Base-by-base conservation (phyloP, 2,329 filamentous ascomycete species). In the Phoma sp. region DNA sequence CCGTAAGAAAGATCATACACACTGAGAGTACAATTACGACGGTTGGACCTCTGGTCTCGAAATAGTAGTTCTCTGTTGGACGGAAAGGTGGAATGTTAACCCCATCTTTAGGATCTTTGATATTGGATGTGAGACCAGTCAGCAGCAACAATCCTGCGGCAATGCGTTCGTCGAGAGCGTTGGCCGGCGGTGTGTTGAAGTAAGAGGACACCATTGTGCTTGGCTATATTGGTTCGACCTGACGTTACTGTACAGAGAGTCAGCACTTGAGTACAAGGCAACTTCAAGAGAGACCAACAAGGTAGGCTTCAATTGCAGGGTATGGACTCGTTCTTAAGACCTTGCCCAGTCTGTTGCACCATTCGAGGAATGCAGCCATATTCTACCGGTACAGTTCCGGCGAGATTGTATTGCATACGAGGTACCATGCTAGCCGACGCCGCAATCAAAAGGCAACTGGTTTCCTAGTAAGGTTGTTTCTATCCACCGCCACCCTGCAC, bases 161-260 rank as follows among this genome's bases (percentile, higher is more conserved):
- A 9, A 51, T 51, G 8, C n/a, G 49, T 39, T 51, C 27, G 19
- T 51, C 49, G 29, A 51, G 33, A 10, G 39, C 49, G 35, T 40
- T 51, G 13, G 49, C 49, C 25, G 49, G 49, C 25, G 49, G 49
- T 21, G 49, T 51, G 27, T 45, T 51, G 41, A 51, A 51, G 33
- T 40, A 51, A 27, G 49, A 40, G 25, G 49, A 51, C 19, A 45
- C 49, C 49, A 51, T 51, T 32, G 35, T 51, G 48, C 25, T 38
- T 50, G 47, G 24, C 10, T 29, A 31, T 41, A 21, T 37, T 41
- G 27, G 25, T 29, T 43, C 22, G 13, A 21, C 29, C 46, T 27
- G 22, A 29, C 19, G 17, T 37, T 13, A 24, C 22, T 37, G 38
- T 32, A 32, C 24, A 7, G 32, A 41, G 46, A 49, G 37, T 21